Evolutionary conservation across 176 grass and related monocot species (phyloP), one percentile per base, ranked within the genome.

Genomic region (Chloris gayana): DNA sequence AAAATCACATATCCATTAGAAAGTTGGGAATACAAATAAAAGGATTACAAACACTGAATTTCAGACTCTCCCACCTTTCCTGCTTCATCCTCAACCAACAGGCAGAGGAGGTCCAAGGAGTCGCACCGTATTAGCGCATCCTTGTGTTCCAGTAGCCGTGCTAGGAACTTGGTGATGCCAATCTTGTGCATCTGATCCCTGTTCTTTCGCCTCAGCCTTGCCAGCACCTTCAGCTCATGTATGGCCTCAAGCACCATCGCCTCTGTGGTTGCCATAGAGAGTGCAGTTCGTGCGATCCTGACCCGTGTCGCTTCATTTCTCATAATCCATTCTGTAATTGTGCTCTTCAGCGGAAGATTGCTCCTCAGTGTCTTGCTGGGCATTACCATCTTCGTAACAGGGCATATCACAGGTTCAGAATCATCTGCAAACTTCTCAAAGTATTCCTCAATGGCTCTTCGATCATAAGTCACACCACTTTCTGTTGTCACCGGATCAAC

Each of bases 401-500:
- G 96, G 64, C 96, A 99, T 58, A 80, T 75, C 24, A 93, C 59
- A 51, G 58, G 68, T 81, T 93, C 88, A 69, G 90, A 76, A 18
- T 27, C 49, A 73, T 89, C 81, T 31, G 82, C 64, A 76, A 79
- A 85, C 42, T 77, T 89, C 5, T 91, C 90, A 57, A 91, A 90
- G 83, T 92, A 82, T 41, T 91, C 88, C 32, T 85, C 76, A 53
- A 99, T 95, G 59, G 82, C 87, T 83, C 61, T 93, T 85, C 91
- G 89, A 54, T 99, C 96, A 66, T 88, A 99, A 61, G 96, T 95
- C 30, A 93, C 78, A 3, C 96, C 93, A 42, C 93, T 99, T 67
- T 99, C 96, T 0, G 86, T 87, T 0, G 86, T 95, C 39, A 91
- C 96, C 1, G 96, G 96, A 76, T 95, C 96, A 19, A 87, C 77